Conservation (phyloP, 108 stramenopile species). For the Skeletonema tropicum region DNA sequence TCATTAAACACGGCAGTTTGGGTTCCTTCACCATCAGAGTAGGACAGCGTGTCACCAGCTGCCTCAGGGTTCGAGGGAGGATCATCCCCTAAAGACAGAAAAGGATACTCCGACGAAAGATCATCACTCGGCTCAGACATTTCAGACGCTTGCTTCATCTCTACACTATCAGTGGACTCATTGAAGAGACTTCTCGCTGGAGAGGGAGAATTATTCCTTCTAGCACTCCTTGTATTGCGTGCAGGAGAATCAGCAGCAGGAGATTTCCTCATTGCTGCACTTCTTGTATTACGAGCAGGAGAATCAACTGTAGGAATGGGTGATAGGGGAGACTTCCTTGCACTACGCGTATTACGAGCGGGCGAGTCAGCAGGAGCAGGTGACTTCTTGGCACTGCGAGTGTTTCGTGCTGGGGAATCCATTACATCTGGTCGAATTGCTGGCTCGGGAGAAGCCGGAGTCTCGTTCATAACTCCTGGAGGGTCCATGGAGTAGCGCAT, state of each 20-base stretch:
- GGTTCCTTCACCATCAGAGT: constrained; percentile 11
- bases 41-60: constrained; percentile 1
- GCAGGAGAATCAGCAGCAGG: constrained; percentile 30
- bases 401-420: constrained; percentile 35
- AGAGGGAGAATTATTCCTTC: constrained; percentile 19
- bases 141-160: constrained; percentile 24
- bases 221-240: constrained; percentile 15
- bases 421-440: neutral
- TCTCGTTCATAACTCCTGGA: neutral
- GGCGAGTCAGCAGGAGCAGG: constrained; percentile 55
- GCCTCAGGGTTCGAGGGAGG: constrained; percentile 8
- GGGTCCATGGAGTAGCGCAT: constrained; percentile 1
- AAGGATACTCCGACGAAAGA: constrained; percentile 38
- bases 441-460: constrained; percentile 1
- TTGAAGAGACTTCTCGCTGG: constrained; percentile 4
- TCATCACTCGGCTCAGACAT: constrained; percentile 7
- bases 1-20: constrained; percentile 21
- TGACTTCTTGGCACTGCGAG: constrained; percentile 5
- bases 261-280: constrained; percentile 7
- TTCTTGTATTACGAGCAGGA: constrained; percentile 29
- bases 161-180: constrained; percentile 1
- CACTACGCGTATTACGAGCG: constrained; percentile 61
- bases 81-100: constrained; percentile 18
- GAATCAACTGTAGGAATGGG: constrained; percentile 37
- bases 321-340: constrained; percentile 6